Evolutionary conservation across 2,329 filamentous ascomycete genomes (phyloP), one percentile per base, ranked within the genome.

Genomic region (Ceratocystis eucalypticola): DNA sequence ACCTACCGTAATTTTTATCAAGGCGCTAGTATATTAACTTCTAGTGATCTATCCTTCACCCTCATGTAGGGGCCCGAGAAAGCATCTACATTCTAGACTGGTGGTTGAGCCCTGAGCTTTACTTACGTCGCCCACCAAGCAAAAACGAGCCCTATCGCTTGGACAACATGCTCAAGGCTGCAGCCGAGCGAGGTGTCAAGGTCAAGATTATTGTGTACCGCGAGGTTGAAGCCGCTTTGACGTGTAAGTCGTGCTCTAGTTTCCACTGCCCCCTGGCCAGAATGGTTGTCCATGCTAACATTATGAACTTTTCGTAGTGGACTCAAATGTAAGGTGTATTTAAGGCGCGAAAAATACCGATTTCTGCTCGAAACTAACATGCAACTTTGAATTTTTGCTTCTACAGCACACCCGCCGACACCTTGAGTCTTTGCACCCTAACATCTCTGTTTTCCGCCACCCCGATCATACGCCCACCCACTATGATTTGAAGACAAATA

Each of bases 121-220:
- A 94, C 73, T 81, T 96, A 44, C 84, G 91, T 70, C 84, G 91
- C 28, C 91, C 92, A 1, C 91, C 91, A 7, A 84, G 88, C 22
- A 82, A 84, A 73, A 91, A 95, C 75, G 87, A 95, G 74, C 80
- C 88, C 71, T 96, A 95, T 74, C 86, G 91, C 5, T 78, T 96
- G 48, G 91, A 96, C 75, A 83, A 85, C 62, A 86, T 96, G 85
- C 82, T 96, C 61, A 82, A 88, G 71, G 86, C 86, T 65, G 91
- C 91, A 7, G 91, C 92, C 30, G 82, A 93, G 75, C 84, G 91
- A 55, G 92, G 91, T 53, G 91, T 96, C 59, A 84, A 88, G 71
- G 80, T 96, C 71, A 88, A 92, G 71, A 81, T 96, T 64, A 91
- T 96, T 65, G 89, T 96, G 10, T 96, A 96, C 78, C 96, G 96